phyloP scores from a whole-genome alignment of 768 basidiomycete genomes.

The Mrakia blollopis region DNA sequence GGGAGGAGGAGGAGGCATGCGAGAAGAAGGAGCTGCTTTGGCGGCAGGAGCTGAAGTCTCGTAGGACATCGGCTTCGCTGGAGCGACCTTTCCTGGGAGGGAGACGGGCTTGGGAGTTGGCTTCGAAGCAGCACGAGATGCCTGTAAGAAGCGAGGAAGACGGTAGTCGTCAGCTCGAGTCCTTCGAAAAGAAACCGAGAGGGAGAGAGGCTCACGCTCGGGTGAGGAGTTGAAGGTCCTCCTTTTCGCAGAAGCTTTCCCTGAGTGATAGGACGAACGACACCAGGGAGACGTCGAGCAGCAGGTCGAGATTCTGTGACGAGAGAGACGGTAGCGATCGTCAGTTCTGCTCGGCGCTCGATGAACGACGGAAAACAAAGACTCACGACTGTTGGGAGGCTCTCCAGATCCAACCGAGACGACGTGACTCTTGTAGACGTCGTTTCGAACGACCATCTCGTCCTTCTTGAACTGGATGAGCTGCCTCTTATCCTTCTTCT shows the following conservation, averaged over 20 bases:
- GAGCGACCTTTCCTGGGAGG: constrained; percentile 24
- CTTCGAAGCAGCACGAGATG: constrained; percentile 1
- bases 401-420: constrained; percentile 87
- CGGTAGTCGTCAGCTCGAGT: no score
- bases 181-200: background rate
- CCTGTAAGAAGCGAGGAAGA: background rate
- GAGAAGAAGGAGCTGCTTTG: constrained; percentile 46
- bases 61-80: constrained; percentile 14
- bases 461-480: constrained; percentile 84
- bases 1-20: constrained; percentile 45
- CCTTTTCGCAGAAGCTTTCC: constrained; percentile 74
- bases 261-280: constrained; percentile 74
- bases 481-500: constrained; percentile 95
- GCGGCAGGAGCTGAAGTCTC: constrained; percentile 45
- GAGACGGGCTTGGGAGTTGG: constrained; percentile 24
- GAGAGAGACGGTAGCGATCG: background rate
- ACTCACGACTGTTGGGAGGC: constrained; percentile 59
- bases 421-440: constrained; percentile 86
- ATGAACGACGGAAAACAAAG: background rate
- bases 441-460: constrained; percentile 70
- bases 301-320: constrained; percentile 63
- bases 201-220: constrained; percentile 2
- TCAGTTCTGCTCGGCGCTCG: background rate
- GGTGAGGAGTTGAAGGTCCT: constrained; percentile 55
- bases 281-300: constrained; percentile 80